These are phyloP conservation scores for Cardamine resedifolia DNA, from an alignment of 345 rosid species.

Conservation along the genomic window DNA sequence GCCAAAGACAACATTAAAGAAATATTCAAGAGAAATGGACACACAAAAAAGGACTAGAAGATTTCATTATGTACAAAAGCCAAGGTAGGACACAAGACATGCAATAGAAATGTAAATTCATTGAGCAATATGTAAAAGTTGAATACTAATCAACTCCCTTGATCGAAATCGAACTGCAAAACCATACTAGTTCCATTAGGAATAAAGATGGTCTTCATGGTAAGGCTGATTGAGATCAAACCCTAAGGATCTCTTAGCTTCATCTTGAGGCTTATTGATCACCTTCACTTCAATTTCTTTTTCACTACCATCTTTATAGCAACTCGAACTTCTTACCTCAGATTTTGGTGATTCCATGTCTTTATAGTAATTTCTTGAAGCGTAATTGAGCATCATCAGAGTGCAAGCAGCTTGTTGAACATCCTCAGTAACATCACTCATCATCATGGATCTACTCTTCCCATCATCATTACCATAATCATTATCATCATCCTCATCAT, in stretches of 20 bases:
- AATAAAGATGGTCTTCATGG: conserved; percentile 14
- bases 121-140: too few relatives aligned
- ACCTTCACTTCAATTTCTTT: neutral
- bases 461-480: too few relatives aligned
- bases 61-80: too few relatives aligned
- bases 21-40: too few relatives aligned
- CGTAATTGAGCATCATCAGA: conserved; percentile 21
- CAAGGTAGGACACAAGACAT: too few relatives aligned
- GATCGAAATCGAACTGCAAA: neutral
- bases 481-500: neutral
- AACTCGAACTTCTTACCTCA: conserved; percentile 27
- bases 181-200: neutral
- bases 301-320: neutral
- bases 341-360: neutral
- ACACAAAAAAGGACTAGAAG: too few relatives aligned
- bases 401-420: conserved; percentile 25
- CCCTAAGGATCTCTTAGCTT: conserved; percentile 27
- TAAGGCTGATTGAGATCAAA: conserved; percentile 35
- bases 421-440: conserved; percentile 21
- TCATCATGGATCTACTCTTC: conserved; percentile 15
- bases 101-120: conserved; percentile 20
- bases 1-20: neutral
- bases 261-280: neutral
- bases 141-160: too few relatives aligned
- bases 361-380: neutral